Base-by-base conservation (phyloP, 1,284 basidiomycete genomes). In the Entoloma clypeatum region DNA sequence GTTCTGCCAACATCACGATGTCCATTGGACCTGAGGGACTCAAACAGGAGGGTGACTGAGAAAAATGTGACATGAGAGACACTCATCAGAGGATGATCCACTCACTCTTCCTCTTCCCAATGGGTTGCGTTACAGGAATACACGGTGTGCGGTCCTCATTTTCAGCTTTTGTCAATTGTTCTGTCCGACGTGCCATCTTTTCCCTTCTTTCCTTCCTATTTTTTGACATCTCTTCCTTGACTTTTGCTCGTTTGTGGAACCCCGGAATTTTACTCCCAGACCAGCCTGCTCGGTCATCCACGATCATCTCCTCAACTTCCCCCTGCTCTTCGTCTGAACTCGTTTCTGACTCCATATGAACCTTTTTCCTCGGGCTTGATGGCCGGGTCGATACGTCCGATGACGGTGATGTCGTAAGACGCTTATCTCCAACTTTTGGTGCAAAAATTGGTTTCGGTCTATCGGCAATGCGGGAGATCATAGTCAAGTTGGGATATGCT, bases 291-390 rank as follows among this genome's bases (percentile, higher is more conserved):
- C n/a, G n/a, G 36, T 68, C 69, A 41, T 82, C 78, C 11, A 77
- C 57, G 3, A 77, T 53, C 72, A 86, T 82, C 29, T 69, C 64
- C 43, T 71, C 69, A 3, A 77, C 71, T 48, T 79, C 78, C 41
- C 44, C 43, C 30, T 74, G 73, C 27, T 66, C 72, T n/a, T 69
- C 68, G 11, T 63, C 61, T 14, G 39, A 48, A 32, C 26, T 49
- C 42, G 34, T 55, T 52, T 45, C 49, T 10, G 19, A 30, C 23
- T 46, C 21, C 5, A 44, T 29, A 23, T 44, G 43, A 25, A 49
- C 39, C 50, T 57, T 63, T 23, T 62, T 65, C 11, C 54, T 60
- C 27, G 59, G 60, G n/a, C 51, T 41, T 2, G 54, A 32, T 3
- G 39, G 41, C 5, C 50, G 52, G 4, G 48, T 38, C 8, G 21